Evolutionary conservation across 345 rosid species (phyloP).

Genomic region (sweet orange (Citrus sinensis)): DNA sequence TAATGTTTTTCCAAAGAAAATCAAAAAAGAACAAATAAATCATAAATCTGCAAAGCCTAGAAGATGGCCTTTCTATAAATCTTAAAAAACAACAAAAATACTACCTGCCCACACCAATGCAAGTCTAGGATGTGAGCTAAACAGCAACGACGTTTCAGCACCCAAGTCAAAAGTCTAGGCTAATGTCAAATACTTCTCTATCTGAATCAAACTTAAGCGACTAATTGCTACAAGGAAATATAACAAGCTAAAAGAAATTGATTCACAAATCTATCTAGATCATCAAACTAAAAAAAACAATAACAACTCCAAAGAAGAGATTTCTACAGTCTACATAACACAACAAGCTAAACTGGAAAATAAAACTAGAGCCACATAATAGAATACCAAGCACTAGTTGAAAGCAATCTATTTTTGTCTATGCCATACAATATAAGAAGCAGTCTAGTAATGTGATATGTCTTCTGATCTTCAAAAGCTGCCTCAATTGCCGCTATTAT

Average conservation of each 20-base stretch:
- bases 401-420: constrained; percentile 25
- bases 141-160: background rate
- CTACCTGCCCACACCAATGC: background rate
- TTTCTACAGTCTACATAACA: constrained; percentile 43
- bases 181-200: background rate
- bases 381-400: constrained; percentile 23
- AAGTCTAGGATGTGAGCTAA: background rate
- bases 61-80: background rate
- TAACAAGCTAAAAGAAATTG: constrained; percentile 17
- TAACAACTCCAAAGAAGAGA: constrained; percentile 20
- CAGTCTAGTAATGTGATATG: constrained; percentile 15
- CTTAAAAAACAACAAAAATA: too few species aligned
- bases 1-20: too few species aligned
- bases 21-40: too few species aligned
- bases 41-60: background rate
- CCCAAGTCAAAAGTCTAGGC: background rate
- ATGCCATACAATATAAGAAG: constrained; percentile 25
- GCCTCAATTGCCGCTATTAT: constrained; percentile 30
- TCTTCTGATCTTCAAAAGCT: constrained; percentile 38
- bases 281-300: constrained; percentile 17
- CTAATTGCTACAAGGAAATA: background rate
- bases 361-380: constrained; percentile 19
- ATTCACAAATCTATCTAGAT: constrained; percentile 33
- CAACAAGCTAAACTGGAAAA: constrained; percentile 27
- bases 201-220: background rate